Evolutionary conservation across 1,139 yeast genomes (phyloP), one percentile per base, ranked within the genome.

Genomic region (Scheffersomyces lignicola): DNA sequence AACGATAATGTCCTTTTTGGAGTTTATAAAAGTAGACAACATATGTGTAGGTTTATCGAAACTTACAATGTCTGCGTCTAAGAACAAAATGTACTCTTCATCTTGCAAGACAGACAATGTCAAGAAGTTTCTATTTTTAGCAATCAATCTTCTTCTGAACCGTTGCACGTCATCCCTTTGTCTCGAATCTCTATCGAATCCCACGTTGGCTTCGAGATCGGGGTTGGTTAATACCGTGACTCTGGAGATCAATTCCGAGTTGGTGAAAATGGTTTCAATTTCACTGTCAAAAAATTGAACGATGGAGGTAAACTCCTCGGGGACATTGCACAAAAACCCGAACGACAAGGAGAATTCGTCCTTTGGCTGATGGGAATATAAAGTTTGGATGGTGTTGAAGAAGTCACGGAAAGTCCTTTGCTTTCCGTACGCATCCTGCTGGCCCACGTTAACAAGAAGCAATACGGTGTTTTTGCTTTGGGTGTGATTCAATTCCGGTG

Each of bases 1-100:
- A 2, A 69, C 75, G 9, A 66, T 56, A 10, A 73, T 65, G 41
- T 73, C 78, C 21, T 54, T 54, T 0, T 45, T 46, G 2, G 71
- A 54, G 2, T 48, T 44, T 11, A 71, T 49, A 36, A 73, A 68
- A 3, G 46, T 42, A n/a, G 40, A 29, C 7, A 71, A 36, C 52
- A 71, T 49, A 11, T 27, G 17, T 9, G 56, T 48, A 4, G 49
- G 36, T 16, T 56, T 42, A 7, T 63, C 54, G 16, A 71, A 39
- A 23, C 51, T 44, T 18, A 56, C 45, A 26, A 73, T 58, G 37
- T 69, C 74, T 3, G 67, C 52, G 41, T 70, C 75, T 14, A 70
- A 32, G 33, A 62, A 69, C 11, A 71, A 35, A 0, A 69, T 49
- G 39, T 61, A 59, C 20, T 49, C 45, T 37, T 66, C 70, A 24